A percentile compares a stretch with the other conserved stretches of the same genome.
Conservation (phyloP, 140 eudicot genomes). For the Cichorium intybus region DNA sequence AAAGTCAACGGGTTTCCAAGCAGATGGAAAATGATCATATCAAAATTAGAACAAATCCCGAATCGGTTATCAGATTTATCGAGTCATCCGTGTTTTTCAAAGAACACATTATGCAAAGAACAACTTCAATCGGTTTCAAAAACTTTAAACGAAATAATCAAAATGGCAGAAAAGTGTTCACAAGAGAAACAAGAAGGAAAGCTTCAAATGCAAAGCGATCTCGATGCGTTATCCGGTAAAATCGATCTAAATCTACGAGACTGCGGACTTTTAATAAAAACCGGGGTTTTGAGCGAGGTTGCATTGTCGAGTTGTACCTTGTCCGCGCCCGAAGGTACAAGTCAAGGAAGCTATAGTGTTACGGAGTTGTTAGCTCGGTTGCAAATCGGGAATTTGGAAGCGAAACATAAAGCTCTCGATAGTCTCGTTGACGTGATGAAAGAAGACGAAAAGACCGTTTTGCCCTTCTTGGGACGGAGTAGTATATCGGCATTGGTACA, state of each 20-base stretch:
- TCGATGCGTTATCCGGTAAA: slow-evolving; percentile 61
- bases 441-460: slow-evolving; percentile 77
- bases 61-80: slow-evolving; percentile 73
- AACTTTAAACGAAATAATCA: slow-evolving; percentile 51
- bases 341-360: slow-evolving; percentile 36
- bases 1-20: slow-evolving; percentile 68
- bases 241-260: slow-evolving; percentile 77
- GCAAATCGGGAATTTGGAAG: slow-evolving; percentile 92
- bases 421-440: slow-evolving; percentile 68
- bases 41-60: slow-evolving; percentile 82
- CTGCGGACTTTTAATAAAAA: slow-evolving; percentile 81
- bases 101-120: slow-evolving; percentile 76
- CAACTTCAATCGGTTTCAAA: slow-evolving; percentile 72
- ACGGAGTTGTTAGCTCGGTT: slow-evolving; percentile 82
- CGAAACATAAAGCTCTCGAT: slow-evolving; percentile 79
- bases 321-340: slow-evolving; percentile 36
- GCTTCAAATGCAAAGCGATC: slow-evolving; percentile 93
- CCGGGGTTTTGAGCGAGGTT: slow-evolving; percentile 81
- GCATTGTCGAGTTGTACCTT: slow-evolving; percentile 35
- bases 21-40: slow-evolving; percentile 81
- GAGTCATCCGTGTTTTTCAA: slow-evolving; percentile 84
- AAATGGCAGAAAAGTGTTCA: slow-evolving; percentile 57
- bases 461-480: slow-evolving; percentile 74
- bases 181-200: slow-evolving; percentile 73
- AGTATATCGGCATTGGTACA: slow-evolving; percentile 74